Percentiles rank a stretch among this genome's conserved stretches.
phyloP scores from a whole-genome alignment of 345 rosid species.

The Citrus australasica region DNA sequence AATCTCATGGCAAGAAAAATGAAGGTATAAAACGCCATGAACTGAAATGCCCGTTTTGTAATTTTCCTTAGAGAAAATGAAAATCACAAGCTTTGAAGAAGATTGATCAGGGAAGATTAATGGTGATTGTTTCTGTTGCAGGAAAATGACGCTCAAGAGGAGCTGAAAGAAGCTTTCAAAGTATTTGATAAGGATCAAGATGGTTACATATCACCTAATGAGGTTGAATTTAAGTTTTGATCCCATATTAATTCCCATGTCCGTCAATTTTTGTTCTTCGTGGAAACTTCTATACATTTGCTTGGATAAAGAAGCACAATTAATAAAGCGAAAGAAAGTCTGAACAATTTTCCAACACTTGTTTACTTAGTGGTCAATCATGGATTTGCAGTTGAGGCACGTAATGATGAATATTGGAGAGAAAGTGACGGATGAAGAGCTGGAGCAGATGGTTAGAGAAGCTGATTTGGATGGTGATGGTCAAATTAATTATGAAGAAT shows the following conservation, averaged over 20 bases:
- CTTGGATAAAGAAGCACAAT: not conserved
- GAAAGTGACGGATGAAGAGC: constrained; percentile 48
- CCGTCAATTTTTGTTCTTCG: not conserved
- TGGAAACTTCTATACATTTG: too few relatives aligned
- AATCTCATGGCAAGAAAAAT: constrained; percentile 67
- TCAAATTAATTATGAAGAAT: constrained; percentile 60
- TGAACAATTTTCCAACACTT: too few relatives aligned
- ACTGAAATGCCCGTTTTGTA: not conserved
- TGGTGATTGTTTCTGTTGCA: constrained; percentile 1
- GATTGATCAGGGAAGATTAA: not conserved
- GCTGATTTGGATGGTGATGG: constrained; percentile 72
- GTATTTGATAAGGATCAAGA: constrained; percentile 72
- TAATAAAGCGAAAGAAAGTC: not conserved
- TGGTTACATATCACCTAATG: constrained; percentile 59
- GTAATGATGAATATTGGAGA: constrained; percentile 56
- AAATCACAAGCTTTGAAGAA: not conserved
- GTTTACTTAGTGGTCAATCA: not conserved
- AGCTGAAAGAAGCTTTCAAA: constrained; percentile 57
- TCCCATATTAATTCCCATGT: not conserved
- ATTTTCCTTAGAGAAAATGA: not conserved
- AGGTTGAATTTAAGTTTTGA: constrained; percentile 30
- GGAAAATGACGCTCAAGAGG: constrained; percentile 60
- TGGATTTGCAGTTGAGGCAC: constrained; percentile 40
- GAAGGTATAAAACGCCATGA: constrained; percentile 33
- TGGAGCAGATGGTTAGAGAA: constrained; percentile 46